These are phyloP conservation scores for Tulasnella sp. DNA, from an alignment of 768 basidiomycete species.

Conservation along the genomic window DNA sequence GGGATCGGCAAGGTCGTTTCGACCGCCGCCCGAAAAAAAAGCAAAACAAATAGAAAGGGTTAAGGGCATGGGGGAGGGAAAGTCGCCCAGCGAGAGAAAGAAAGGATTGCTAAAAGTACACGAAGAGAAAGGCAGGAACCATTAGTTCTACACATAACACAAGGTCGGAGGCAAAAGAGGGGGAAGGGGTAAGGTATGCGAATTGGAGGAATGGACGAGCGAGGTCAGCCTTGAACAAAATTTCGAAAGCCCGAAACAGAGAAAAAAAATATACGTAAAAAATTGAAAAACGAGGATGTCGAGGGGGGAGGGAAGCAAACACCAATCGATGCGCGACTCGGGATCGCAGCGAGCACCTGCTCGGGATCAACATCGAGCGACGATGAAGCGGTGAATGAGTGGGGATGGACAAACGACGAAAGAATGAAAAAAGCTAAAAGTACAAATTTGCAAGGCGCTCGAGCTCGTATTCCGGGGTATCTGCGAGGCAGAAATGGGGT, in stretches of 20 bases:
- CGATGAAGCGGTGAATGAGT: conserved; percentile 18
- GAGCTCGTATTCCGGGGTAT: background rate
- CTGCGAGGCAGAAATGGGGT: conserved; percentile 1
- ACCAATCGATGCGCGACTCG: background rate
- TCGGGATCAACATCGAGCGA: background rate
- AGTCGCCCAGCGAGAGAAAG: conserved; percentile 7
- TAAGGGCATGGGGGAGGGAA: conserved; percentile 11
- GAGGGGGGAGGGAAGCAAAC: background rate
- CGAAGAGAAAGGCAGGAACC: background rate
- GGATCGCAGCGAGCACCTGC: background rate
- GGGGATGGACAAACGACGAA: background rate
- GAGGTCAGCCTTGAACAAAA: conserved; percentile 1
- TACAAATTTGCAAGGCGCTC: conserved; percentile 10
- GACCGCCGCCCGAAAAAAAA: background rate
- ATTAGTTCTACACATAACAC: conserved; percentile 18
- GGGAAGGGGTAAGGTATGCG: conserved; percentile 1
- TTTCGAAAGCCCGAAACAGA: background rate
- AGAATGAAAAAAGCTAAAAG: background rate
- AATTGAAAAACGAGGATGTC: conserved; percentile 2
- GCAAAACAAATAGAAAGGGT: background rate
- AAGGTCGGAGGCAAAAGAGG: background rate
- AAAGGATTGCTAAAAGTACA: conserved; percentile 4
- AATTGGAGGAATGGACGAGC: background rate
- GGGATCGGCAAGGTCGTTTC: background rate
- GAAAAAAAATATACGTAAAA: background rate